phyloP scores from a whole-genome alignment of 1,284 basidiomycete genomes.

The Cystobasidium slooffiae region DNA sequence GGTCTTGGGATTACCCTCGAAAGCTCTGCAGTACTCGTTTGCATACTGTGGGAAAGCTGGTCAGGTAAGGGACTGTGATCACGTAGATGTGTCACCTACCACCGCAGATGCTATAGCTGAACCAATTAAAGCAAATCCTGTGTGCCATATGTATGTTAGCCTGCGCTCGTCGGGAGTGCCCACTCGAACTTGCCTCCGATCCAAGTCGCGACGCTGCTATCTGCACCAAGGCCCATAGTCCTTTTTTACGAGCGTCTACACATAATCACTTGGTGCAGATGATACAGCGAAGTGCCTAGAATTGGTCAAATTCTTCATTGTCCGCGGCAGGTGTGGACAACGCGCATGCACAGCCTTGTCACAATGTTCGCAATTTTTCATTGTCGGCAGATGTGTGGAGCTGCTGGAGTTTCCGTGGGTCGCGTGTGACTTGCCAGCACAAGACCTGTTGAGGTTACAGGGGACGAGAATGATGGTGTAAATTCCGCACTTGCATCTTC shows the following conservation, averaged over 20 bases:
- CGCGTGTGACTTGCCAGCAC: no score
- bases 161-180: neutral
- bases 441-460: no score
- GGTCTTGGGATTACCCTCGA: conserved; percentile 2
- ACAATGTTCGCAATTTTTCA: no score
- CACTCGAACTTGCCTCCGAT: neutral
- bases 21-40: conserved; percentile 14
- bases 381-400: no score
- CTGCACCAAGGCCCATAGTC: conserved; percentile 19
- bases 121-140: neutral
- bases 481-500: no score
- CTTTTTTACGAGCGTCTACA: neutral
- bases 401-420: no score
- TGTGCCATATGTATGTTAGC: neutral
- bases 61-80: neutral
- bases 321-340: no score
- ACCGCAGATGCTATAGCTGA: conserved; percentile 8
- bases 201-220: conserved; percentile 28
- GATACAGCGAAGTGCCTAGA: no score
- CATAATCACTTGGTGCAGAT: neutral
- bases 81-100: neutral
- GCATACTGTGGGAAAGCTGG: neutral
- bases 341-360: no score
- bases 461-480: no score
- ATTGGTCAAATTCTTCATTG: no score